phyloP scores from a whole-genome alignment of 805 yeast species.

The Ogataea haglerorum region DNA sequence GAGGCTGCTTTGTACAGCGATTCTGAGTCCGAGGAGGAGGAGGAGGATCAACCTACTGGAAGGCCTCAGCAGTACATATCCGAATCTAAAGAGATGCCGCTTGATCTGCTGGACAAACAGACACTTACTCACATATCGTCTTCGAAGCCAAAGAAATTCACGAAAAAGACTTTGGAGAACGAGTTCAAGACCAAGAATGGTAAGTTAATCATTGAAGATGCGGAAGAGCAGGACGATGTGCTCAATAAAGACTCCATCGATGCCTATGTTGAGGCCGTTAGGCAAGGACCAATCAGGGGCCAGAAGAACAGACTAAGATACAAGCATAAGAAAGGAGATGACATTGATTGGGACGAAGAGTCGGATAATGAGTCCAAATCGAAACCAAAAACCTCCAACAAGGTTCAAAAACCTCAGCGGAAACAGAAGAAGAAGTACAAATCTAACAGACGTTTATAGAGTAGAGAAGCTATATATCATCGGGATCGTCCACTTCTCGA shows the following conservation, averaged over 20 bases:
- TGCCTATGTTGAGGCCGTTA: slow-evolving; percentile 92
- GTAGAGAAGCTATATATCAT: background rate
- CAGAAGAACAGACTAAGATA: slow-evolving; percentile 88
- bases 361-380: slow-evolving; percentile 22
- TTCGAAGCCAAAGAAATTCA: slow-evolving; percentile 66
- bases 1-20: slow-evolving; percentile 87
- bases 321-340: slow-evolving; percentile 48
- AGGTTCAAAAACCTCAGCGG: slow-evolving; percentile 25
- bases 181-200: slow-evolving; percentile 59
- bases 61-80: slow-evolving; percentile 62
- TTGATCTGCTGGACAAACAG: slow-evolving; percentile 83
- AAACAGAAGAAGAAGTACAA: slow-evolving; percentile 47
- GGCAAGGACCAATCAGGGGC: slow-evolving; percentile 90
- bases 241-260: slow-evolving; percentile 59
- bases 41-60: slow-evolving; percentile 29
- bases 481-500: background rate
- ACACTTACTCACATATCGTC: slow-evolving; percentile 87
- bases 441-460: slow-evolving; percentile 56
- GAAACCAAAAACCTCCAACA: slow-evolving; percentile 10
- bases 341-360: slow-evolving; percentile 47
- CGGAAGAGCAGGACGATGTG: slow-evolving; percentile 45
- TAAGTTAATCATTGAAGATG: slow-evolving; percentile 60
- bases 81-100: slow-evolving; percentile 70
- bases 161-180: slow-evolving; percentile 40
- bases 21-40: slow-evolving; percentile 52